These are phyloP conservation scores for Trametes gibbosa DNA, from an alignment of 768 basidiomycete species.

Conservation along the genomic window DNA sequence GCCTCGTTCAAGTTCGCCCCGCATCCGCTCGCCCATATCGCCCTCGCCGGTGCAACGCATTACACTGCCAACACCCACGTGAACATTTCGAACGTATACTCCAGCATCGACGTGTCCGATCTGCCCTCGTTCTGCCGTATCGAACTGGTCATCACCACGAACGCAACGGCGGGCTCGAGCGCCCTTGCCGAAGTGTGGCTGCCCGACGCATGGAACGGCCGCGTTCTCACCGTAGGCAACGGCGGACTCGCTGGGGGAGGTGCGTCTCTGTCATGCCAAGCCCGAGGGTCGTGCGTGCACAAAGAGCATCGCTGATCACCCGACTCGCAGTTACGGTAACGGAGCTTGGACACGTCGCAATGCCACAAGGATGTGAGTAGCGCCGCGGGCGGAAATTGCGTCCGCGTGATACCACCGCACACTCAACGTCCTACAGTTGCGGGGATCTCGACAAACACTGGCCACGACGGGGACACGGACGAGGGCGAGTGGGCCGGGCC, in stretches of 20 bases:
- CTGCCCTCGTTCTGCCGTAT: slow-evolving; percentile 28
- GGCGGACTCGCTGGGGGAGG: slow-evolving; percentile 30
- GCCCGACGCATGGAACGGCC: slow-evolving; percentile 31
- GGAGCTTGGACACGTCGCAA: slow-evolving; percentile 23
- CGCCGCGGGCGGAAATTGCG: neutral
- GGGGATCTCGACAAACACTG: slow-evolving; percentile 28
- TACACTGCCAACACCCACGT: slow-evolving; percentile 18
- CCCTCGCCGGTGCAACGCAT: slow-evolving; percentile 12
- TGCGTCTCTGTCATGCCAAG: slow-evolving; percentile 6
- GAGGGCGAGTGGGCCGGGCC: slow-evolving; percentile 24
- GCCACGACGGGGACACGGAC: slow-evolving; percentile 15
- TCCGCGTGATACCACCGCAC: neutral
- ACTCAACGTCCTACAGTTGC: slow-evolving; percentile 15
- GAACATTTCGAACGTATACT: slow-evolving; percentile 22
- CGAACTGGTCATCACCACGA: slow-evolving; percentile 25
- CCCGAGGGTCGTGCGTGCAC: too few species aligned
- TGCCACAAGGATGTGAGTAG: slow-evolving; percentile 27
- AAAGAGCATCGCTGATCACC: neutral
- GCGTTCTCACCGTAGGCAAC: slow-evolving; percentile 30
- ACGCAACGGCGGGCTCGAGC: slow-evolving; percentile 22
- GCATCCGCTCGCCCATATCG: neutral
- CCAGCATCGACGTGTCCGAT: slow-evolving; percentile 20
- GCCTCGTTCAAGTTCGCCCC: slow-evolving; percentile 4
- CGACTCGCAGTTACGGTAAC: slow-evolving; percentile 21
- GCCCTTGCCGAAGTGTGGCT: slow-evolving; percentile 30